Evolutionary conservation across 2,329 filamentous ascomycete species (phyloP).

Genomic region (Microcera coccophila): DNA sequence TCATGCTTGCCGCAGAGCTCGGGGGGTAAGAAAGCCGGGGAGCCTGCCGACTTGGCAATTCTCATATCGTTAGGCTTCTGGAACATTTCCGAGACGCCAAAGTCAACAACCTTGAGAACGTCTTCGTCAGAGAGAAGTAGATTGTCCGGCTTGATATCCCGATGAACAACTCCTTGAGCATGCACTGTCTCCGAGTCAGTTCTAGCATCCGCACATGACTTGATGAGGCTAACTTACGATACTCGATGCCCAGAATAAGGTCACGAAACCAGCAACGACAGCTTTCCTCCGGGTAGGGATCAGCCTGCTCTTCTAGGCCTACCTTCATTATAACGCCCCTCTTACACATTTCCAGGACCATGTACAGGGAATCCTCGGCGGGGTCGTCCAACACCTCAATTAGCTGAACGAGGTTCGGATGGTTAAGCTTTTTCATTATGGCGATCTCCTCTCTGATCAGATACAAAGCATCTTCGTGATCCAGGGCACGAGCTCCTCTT

Average conservation of each 20-base stretch:
- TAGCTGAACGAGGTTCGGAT: constrained; percentile 86
- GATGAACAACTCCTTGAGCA: constrained; percentile 88
- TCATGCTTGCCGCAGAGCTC: constrained; percentile 88
- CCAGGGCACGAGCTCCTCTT: constrained; percentile 35
- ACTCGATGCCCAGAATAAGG: constrained; percentile 90
- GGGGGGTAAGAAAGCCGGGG: constrained; percentile 88
- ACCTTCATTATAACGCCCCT: constrained; percentile 98
- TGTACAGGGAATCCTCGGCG: constrained; percentile 91
- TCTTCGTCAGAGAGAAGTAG: constrained; percentile 85
- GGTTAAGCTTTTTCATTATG: constrained; percentile 98
- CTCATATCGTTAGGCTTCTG: constrained; percentile 81
- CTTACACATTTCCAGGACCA: constrained; percentile 99
- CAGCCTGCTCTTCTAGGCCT: constrained; percentile 74
- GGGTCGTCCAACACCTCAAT: constrained; percentile 96
- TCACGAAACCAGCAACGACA: constrained; percentile 94
- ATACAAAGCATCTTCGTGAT: constrained; percentile 68
- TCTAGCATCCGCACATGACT: constrained; percentile 18
- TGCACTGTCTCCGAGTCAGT: constrained; percentile 57
- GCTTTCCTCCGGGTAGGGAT: constrained; percentile 75
- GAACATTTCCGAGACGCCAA: constrained; percentile 99
- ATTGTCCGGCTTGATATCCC: constrained; percentile 98
- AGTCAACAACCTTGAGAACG: constrained; percentile 95
- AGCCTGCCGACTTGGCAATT: constrained; percentile 88
- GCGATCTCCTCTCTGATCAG: constrained; percentile 95
- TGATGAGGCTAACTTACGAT: no score